Conservation (phyloP, 1,284 basidiomycete species). For the Fistulina hepatica region DNA sequence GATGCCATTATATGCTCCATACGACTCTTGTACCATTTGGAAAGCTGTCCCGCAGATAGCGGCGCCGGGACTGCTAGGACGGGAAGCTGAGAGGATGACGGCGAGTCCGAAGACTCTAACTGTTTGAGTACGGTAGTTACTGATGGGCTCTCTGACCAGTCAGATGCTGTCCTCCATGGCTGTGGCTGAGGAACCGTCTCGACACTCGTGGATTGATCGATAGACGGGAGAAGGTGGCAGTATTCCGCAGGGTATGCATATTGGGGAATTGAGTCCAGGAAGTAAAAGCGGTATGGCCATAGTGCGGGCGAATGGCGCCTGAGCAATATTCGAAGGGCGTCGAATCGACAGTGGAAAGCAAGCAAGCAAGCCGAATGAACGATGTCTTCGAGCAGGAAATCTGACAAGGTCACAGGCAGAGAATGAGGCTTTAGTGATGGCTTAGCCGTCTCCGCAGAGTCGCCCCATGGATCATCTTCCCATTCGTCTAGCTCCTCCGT, state of each 20-base stretch:
- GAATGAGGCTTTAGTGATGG: slow-evolving; percentile 13
- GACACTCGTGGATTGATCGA: slow-evolving; percentile 34
- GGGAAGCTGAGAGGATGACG: slow-evolving; percentile 6
- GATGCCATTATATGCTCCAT: slow-evolving; percentile 50
- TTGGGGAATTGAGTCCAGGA: slow-evolving; percentile 67
- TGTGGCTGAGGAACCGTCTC: slow-evolving; percentile 29
- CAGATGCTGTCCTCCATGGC: slow-evolving; percentile 38
- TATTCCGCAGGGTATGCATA: slow-evolving; percentile 56
- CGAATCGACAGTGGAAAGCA: slow-evolving; percentile 51
- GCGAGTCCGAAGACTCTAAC: slow-evolving; percentile 21
- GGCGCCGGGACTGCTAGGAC: slow-evolving; percentile 10
- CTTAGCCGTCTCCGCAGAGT: slow-evolving; percentile 26
- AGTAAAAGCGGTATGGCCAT: slow-evolving; percentile 58
- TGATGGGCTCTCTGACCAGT: slow-evolving; percentile 52
- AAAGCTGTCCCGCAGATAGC: slow-evolving; percentile 35
- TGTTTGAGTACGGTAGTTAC: too few species aligned
- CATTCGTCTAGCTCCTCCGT: slow-evolving; percentile 40
- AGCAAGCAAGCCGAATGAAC: slow-evolving; percentile 50
- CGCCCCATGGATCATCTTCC: slow-evolving; percentile 79
- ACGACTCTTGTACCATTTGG: slow-evolving; percentile 64
- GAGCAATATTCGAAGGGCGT: slow-evolving; percentile 47
- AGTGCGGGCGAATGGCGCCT: slow-evolving; percentile 44
- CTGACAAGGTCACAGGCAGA: slow-evolving; percentile 38
- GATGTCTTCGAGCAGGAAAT: slow-evolving; percentile 55
- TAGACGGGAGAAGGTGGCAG: slow-evolving; percentile 51